Evolutionary conservation across 2,329 filamentous ascomycete genomes (phyloP).

Genomic region (Paraphoma sp.): DNA sequence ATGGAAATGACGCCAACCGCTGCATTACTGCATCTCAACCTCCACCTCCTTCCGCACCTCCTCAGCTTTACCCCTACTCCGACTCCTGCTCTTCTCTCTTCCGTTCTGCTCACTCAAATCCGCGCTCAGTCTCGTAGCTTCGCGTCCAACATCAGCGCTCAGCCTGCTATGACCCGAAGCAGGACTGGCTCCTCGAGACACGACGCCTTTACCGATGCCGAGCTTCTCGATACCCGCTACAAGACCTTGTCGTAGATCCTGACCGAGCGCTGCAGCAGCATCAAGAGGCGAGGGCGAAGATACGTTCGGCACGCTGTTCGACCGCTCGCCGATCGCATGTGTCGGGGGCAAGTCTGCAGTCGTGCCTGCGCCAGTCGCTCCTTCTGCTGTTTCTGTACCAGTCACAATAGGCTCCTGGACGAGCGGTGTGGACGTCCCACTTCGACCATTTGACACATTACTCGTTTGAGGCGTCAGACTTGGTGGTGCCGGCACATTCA

Average conservation of each 20-base stretch:
- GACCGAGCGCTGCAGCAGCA: constrained; percentile 35
- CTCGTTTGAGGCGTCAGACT: constrained; percentile 37
- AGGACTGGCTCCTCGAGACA: constrained; percentile 24
- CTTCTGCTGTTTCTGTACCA: constrained; percentile 42
- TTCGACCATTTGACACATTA: constrained; percentile 29
- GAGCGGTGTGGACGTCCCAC: constrained; percentile 35
- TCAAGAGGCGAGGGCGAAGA: constrained; percentile 31
- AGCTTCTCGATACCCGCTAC: constrained; percentile 40
- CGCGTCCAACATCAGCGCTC: constrained; percentile 15
- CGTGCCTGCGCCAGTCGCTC: constrained; percentile 40
- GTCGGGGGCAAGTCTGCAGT: constrained; percentile 30
- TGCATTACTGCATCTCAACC: constrained; percentile 43
- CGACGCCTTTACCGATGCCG: constrained; percentile 25
- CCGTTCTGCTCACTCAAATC: constrained; percentile 12
- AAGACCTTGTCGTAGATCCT: constrained; percentile 39
- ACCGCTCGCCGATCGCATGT: constrained; percentile 23
- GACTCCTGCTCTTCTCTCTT: constrained; percentile 21
- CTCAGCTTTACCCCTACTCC: constrained; percentile 21
- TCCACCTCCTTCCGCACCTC: constrained; percentile 36
- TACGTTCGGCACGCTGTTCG: constrained; percentile 9
- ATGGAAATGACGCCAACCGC: no score
- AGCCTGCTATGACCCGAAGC: constrained; percentile 12
- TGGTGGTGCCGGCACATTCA: constrained; percentile 69
- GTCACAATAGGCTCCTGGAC: constrained; percentile 42
- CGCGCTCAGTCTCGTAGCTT: constrained; percentile 15